Percentiles rank a stretch among this genome's conserved stretches.
Evolutionary conservation across 2,329 filamentous ascomycete genomes (phyloP).

Genomic region (Aspergillus novoparasiticus): DNA sequence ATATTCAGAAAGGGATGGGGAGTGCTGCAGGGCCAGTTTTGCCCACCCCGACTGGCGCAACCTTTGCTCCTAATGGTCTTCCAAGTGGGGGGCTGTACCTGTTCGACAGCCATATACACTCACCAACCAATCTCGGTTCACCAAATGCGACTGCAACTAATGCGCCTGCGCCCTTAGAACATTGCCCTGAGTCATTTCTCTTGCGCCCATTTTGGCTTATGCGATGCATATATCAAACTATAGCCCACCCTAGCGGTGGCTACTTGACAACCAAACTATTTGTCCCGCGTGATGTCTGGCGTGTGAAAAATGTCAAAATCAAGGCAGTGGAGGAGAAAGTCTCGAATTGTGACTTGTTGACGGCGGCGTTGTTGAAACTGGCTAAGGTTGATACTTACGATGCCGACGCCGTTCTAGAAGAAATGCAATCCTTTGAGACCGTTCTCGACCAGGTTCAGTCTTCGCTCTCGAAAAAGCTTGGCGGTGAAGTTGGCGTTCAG

Average conservation of each 20-base stretch:
- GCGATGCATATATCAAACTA: constrained; percentile 88
- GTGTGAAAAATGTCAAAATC: constrained; percentile 89
- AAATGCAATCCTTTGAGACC: constrained; percentile 86
- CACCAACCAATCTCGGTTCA: constrained; percentile 63
- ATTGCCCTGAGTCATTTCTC: constrained; percentile 85
- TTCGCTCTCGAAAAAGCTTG: constrained; percentile 77
- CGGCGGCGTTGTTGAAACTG: constrained; percentile 82
- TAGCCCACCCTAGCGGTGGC: constrained; percentile 86
- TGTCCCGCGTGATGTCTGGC: constrained; percentile 89
- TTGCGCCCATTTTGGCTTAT: constrained; percentile 98
- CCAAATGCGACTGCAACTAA: constrained; percentile 64
- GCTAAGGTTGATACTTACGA: constrained; percentile 83
- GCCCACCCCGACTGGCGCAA: constrained; percentile 67
- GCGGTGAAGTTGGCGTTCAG: constrained; percentile 88
- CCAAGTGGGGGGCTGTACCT: constrained; percentile 72
- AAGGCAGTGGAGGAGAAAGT: constrained; percentile 93
- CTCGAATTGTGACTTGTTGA: constrained; percentile 85
- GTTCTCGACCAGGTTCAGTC: constrained; percentile 84
- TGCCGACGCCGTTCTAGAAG: constrained; percentile 86
- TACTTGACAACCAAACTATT: constrained; percentile 92
- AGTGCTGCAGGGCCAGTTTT: constrained; percentile 61
- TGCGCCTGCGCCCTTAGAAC: constrained; percentile 78
- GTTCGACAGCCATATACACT: constrained; percentile 82
- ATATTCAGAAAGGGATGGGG: constrained; percentile 49
- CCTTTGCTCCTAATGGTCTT: constrained; percentile 60